phyloP scores from a whole-genome alignment of 192 early-diverging fungal genomes.

The Podila minutissima region DNA sequence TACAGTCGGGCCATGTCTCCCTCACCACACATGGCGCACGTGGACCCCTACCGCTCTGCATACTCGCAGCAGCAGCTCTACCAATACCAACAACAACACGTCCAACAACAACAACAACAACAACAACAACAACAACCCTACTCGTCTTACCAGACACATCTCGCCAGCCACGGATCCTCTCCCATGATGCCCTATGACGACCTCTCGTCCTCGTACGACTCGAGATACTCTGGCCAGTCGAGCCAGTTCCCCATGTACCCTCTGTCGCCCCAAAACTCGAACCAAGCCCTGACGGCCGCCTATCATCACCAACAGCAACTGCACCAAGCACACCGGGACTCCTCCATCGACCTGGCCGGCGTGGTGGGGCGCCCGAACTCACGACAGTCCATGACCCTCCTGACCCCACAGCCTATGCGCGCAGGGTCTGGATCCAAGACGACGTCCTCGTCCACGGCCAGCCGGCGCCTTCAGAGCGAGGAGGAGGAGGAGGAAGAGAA shows the following conservation, averaged over 20 bases:
- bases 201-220: background rate
- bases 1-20: background rate
- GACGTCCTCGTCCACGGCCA: background rate
- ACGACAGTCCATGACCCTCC: background rate
- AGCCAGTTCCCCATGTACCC: slow-evolving; percentile 13
- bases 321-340: slow-evolving; percentile 3
- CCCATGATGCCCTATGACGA: slow-evolving; percentile 12
- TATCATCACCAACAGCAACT: background rate
- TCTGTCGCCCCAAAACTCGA: slow-evolving; percentile 8
- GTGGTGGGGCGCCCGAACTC: background rate
- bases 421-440: background rate
- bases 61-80: slow-evolving; percentile 34
- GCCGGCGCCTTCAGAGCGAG: background rate
- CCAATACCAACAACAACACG: slow-evolving; percentile 6
- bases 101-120: background rate
- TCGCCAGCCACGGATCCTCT: background rate
- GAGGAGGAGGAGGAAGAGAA: slow-evolving; percentile 26
- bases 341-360: background rate
- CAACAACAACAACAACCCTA: slow-evolving; percentile 7
- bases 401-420: background rate
- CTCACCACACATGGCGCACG: background rate
- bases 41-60: slow-evolving; percentile 30
- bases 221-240: slow-evolving; percentile 19
- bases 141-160: slow-evolving; percentile 14
- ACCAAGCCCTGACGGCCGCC: slow-evolving; percentile 4